Evolutionary conservation across 495 filamentous ascomycete genomes (phyloP).

Genomic region (Cenococcum geophilum): DNA sequence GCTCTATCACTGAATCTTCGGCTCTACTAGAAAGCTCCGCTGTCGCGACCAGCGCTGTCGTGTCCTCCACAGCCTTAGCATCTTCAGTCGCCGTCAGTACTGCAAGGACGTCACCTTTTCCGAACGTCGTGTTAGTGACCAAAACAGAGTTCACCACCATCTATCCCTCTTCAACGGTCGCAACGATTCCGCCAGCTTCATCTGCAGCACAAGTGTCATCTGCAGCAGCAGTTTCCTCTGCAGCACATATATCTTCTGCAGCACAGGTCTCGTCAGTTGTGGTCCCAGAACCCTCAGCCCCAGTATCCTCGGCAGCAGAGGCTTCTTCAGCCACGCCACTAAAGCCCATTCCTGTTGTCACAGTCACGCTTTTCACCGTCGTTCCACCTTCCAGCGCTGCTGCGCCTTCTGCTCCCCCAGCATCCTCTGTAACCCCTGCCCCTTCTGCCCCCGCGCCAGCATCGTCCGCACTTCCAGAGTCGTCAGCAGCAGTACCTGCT

Average conservation of each 20-base stretch:
- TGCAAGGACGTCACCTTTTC: not conserved
- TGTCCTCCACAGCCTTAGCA: not conserved
- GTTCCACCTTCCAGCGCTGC: not conserved
- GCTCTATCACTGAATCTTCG: not conserved
- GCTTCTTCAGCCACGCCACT: slow-evolving; percentile 5
- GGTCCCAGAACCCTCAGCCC: not conserved
- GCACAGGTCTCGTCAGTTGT: not conserved
- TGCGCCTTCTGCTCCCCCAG: not conserved
- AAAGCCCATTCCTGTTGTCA: slow-evolving; percentile 10
- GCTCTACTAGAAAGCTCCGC: too few species aligned
- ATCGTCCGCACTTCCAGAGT: not conserved
- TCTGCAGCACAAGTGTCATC: not conserved
- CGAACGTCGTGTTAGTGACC: slow-evolving; percentile 18
- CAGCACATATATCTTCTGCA: not conserved
- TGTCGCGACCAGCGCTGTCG: not conserved
- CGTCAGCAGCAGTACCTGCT: slow-evolving; percentile 3
- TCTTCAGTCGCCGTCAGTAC: slow-evolving; percentile 3
- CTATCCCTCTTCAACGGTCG: slow-evolving; percentile 2
- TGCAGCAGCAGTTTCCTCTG: not conserved
- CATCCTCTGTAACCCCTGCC: not conserved
- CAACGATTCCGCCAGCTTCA: slow-evolving; percentile 1
- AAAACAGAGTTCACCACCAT: slow-evolving; percentile 24
- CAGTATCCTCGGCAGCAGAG: not conserved
- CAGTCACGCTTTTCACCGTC: slow-evolving; percentile 8
- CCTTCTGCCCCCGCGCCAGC: not conserved